These are phyloP conservation scores for Ceratocystiopsis minuta DNA, from an alignment of 2,329 filamentous ascomycete genomes.

Conservation along the genomic window DNA sequence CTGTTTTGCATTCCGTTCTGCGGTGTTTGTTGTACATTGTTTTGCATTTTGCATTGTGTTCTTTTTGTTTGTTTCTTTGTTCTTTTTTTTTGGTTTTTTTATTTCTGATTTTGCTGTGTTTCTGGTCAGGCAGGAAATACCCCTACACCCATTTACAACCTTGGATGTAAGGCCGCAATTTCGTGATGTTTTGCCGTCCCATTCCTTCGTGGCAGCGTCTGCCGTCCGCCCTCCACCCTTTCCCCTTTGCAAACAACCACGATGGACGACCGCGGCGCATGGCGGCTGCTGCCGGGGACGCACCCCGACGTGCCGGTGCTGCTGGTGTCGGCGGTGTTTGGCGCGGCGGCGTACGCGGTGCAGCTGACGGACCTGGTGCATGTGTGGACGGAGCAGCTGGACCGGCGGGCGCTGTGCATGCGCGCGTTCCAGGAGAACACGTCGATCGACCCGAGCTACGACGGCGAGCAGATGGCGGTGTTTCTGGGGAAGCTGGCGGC, in stretches of 20 bases:
- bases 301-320: conserved; percentile 36
- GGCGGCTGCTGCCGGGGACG: conserved; percentile 29
- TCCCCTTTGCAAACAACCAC: too few relatives aligned
- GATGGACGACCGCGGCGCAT: conserved; percentile 14
- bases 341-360: conserved; percentile 37
- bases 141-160: too few relatives aligned
- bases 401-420: conserved; percentile 40
- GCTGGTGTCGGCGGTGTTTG: conserved; percentile 42
- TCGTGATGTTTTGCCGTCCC: too few relatives aligned
- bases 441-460: conserved; percentile 56
- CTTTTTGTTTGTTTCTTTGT: neutral
- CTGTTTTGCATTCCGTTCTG: neutral
- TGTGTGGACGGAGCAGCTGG: conserved; percentile 53
- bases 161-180: too few relatives aligned
- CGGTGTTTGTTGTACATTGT: neutral
- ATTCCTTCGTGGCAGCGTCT: too few relatives aligned
- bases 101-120: too few relatives aligned
- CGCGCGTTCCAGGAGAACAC: conserved; percentile 46
- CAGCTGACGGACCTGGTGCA: conserved; percentile 54
- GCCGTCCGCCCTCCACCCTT: too few relatives aligned
- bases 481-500: conserved; percentile 45
- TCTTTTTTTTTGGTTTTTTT: too few relatives aligned
- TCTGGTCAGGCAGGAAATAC: too few relatives aligned
- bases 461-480: conserved; percentile 45
- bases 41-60: neutral